Conservation (phyloP, 805 yeast genomes). For the Teunomyces atbi region DNA sequence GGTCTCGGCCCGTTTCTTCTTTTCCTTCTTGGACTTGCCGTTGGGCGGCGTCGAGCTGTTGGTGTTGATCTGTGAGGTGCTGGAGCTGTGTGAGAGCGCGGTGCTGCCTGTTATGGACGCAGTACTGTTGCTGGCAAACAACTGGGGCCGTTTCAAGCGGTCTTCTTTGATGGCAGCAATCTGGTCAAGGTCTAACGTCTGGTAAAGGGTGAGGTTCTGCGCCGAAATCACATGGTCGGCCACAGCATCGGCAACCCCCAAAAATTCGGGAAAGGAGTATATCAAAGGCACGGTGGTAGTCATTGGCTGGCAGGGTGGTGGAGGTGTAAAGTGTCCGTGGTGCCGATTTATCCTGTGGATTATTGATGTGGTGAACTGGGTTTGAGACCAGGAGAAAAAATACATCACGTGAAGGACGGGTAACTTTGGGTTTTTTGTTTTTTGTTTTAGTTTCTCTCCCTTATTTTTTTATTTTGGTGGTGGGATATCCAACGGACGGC, state of each 20-base stretch:
- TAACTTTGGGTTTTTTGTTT: background rate
- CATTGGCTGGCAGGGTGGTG: slow-evolving; percentile 41
- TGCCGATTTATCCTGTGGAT: slow-evolving; percentile 2
- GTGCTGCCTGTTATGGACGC: slow-evolving; percentile 7
- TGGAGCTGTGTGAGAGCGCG: background rate
- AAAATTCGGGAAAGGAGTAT: slow-evolving; percentile 86
- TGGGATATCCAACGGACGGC: too few species aligned
- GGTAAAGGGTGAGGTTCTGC: slow-evolving; percentile 68
- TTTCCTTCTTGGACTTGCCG: slow-evolving; percentile 24
- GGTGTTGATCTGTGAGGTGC: slow-evolving; percentile 5
- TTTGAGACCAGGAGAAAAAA: slow-evolving; percentile 1
- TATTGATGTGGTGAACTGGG: background rate
- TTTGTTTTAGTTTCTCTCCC: background rate
- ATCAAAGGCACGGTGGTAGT: slow-evolving; percentile 92
- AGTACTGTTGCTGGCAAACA: slow-evolving; percentile 16
- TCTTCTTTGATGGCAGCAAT: slow-evolving; percentile 33
- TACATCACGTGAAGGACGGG: slow-evolving; percentile 1
- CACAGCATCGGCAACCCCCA: slow-evolving; percentile 93
- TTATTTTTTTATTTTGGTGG: background rate
- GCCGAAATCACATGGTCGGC: slow-evolving; percentile 92
- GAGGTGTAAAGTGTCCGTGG: background rate
- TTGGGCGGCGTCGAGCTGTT: slow-evolving; percentile 10
- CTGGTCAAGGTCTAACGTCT: slow-evolving; percentile 35
- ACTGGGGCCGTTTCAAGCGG: slow-evolving; percentile 13
- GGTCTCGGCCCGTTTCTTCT: slow-evolving; percentile 56